Evolutionary conservation across 768 basidiomycete genomes (phyloP).

Genomic region (Agrocybe pediades): DNA sequence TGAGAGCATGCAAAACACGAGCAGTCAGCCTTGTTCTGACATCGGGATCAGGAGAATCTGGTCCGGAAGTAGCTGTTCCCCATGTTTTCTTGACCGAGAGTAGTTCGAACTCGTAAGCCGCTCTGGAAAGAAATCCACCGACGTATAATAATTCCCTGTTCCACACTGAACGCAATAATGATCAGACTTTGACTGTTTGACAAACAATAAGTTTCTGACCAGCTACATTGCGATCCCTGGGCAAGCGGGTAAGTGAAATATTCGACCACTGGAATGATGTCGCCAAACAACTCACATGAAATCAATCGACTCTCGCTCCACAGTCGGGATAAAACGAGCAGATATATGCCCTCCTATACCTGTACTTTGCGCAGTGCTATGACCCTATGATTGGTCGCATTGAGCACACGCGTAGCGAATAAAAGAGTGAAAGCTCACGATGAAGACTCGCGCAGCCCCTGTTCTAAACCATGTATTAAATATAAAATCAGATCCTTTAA

Average conservation of each 20-base stretch:
- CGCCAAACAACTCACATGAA: slow-evolving; percentile 60
- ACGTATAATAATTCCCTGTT: slow-evolving; percentile 87
- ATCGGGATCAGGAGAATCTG: slow-evolving; percentile 37
- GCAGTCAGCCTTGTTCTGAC: slow-evolving; percentile 51
- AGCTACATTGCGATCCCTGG: slow-evolving; percentile 82
- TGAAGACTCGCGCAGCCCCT: slow-evolving; percentile 80
- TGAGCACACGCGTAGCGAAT: neutral
- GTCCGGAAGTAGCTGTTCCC: slow-evolving; percentile 42
- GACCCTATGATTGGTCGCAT: slow-evolving; percentile 54
- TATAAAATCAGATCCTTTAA: neutral
- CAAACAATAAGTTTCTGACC: slow-evolving; percentile 39
- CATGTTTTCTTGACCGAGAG: slow-evolving; percentile 59
- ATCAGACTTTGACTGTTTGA: neutral
- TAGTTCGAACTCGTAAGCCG: slow-evolving; percentile 86
- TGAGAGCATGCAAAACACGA: slow-evolving; percentile 76
- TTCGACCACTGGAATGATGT: neutral
- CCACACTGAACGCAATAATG: slow-evolving; percentile 60
- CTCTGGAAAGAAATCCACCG: slow-evolving; percentile 80
- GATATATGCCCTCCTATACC: slow-evolving; percentile 69
- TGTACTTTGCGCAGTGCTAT: slow-evolving; percentile 91
- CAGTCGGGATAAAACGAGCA: slow-evolving; percentile 91
- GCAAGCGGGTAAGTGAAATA: neutral
- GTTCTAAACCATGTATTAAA: slow-evolving; percentile 36
- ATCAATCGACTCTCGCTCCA: slow-evolving; percentile 93
- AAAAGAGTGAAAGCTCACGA: slow-evolving; percentile 47